Evolutionary conservation across 768 basidiomycete species (phyloP), one percentile per base, ranked within the genome.

Genomic region (Agaricus sinodeliciosus): DNA sequence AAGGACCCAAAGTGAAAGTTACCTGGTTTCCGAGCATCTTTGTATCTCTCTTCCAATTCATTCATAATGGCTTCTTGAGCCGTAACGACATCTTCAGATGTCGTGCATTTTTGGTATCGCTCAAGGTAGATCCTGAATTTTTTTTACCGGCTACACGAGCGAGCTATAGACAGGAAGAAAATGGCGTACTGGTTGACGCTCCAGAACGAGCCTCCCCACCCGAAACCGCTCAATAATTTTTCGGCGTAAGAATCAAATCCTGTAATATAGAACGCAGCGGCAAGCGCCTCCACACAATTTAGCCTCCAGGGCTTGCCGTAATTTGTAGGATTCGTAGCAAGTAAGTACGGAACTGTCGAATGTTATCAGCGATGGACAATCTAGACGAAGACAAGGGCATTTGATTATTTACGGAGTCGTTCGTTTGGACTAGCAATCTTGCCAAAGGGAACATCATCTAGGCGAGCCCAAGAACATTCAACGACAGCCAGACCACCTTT

Each of bases 271-370:
- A 99, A 94, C 0, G 93, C 88, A 0, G 95, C 96, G 0, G 96
- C 94, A 4, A 97, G 77, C 0, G 91, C 90, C 67, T 95, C 94
- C 26, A 90, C 94, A 58, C 95, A 97, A 61, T 95, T 97, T 37
- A 99, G 73, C 45, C 87, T 76, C 93, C 94, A 97, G 0, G 96
- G 96, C 66, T 92, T 94, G 9, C 96, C 96, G 60, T 98, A 99
- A 69, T 99, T 99, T 9, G 93, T 93, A 0, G 95, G 94, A 66
- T 99, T 99, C 0, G 93, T 88, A 0, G 96, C 96, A 41, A 98
- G 67, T 16, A 99, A 80, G 65, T 95, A 98, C 0, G 96, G 96
- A 26, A 99, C 95, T 99, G 58, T 12, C 15, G 26, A 18, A n/a
- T 9, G 25, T 39, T 28, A 36, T 26, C 22, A 26, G 25, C 43